Conservation (phyloP, 768 basidiomycete genomes). For the Crassisporium funariophilum region DNA sequence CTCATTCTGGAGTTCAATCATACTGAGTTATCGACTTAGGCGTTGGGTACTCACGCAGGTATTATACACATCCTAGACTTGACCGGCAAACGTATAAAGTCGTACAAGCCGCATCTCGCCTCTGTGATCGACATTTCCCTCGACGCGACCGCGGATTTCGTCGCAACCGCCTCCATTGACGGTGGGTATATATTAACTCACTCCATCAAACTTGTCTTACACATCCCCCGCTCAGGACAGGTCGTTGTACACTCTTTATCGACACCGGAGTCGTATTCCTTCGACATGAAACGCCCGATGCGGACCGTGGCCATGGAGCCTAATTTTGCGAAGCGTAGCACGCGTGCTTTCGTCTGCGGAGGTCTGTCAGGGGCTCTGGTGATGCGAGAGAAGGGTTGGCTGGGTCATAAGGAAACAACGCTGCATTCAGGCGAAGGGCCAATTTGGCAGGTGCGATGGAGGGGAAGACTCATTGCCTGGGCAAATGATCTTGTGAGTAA, state of each 20-base stretch:
- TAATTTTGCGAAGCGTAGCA: conserved; percentile 75
- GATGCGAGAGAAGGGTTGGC: conserved; percentile 95
- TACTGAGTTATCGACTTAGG: conserved; percentile 48
- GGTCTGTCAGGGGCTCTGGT: conserved; percentile 87
- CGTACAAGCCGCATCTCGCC: conserved; percentile 88
- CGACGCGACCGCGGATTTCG: conserved; percentile 84
- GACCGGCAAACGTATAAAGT: conserved; percentile 80
- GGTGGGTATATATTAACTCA: conserved; percentile 51
- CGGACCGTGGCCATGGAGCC: conserved; percentile 90
- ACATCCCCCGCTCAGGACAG: conserved; percentile 62
- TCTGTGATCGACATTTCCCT: conserved; percentile 85
- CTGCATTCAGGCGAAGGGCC: conserved; percentile 88
- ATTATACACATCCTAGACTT: conserved; percentile 85
- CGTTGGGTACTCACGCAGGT: conserved; percentile 91
- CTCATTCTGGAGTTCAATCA: not conserved
- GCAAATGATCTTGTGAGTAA: conserved; percentile 84
- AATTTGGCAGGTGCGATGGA: conserved; percentile 91
- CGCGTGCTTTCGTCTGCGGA: conserved; percentile 85
- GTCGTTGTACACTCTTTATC: conserved; percentile 85
- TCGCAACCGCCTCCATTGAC: conserved; percentile 92
- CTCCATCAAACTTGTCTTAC: conserved; percentile 14
- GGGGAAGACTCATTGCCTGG: conserved; percentile 89
- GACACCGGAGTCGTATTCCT: conserved; percentile 77
- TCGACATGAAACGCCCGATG: conserved; percentile 92
- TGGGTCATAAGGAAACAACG: conserved; percentile 89